A percentile compares a stretch with the other conserved stretches of the same genome.
Conservation (phyloP, 345 rosid genomes). For the Pistacia vera region DNA sequence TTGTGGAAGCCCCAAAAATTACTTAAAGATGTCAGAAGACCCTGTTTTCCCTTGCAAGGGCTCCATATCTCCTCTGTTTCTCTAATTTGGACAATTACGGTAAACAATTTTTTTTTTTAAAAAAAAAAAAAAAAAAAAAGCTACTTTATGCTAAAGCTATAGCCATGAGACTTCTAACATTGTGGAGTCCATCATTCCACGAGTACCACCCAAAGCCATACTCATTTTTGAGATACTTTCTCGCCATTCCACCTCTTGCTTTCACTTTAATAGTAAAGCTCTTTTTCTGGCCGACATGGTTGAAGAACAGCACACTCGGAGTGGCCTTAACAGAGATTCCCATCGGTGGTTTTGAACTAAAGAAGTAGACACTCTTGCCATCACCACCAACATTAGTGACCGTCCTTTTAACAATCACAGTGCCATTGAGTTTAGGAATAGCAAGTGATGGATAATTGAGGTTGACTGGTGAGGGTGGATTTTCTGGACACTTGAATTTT, state of each 20-base stretch:
- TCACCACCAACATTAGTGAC: slow-evolving; percentile 68
- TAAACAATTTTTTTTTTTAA: background rate
- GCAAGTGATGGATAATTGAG: slow-evolving; percentile 75
- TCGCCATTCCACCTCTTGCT: background rate
- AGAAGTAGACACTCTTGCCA: slow-evolving; percentile 41
- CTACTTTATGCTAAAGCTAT: slow-evolving; percentile 43
- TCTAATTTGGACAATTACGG: background rate
- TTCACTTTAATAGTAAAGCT: slow-evolving; percentile 53
- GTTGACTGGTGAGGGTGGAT: slow-evolving; percentile 30
- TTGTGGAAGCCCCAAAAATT: no score
- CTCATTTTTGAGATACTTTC: slow-evolving; percentile 27
- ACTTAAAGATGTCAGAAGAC: no score
- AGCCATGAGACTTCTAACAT: slow-evolving; percentile 72
- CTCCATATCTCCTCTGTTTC: background rate
- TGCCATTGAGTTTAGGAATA: slow-evolving; percentile 43
- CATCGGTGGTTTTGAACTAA: slow-evolving; percentile 38
- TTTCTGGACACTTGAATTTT: slow-evolving; percentile 45
- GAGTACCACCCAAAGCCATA: slow-evolving; percentile 78
- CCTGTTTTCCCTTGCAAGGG: no score
- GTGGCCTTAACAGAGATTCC: slow-evolving; percentile 48
- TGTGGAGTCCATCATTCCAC: slow-evolving; percentile 58
- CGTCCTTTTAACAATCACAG: slow-evolving; percentile 44
- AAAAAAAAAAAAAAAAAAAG: background rate
- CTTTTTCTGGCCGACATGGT: slow-evolving; percentile 47
- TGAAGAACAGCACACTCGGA: slow-evolving; percentile 54